Evolutionary conservation across 2,329 filamentous ascomycete species (phyloP), one percentile per base, ranked within the genome.

Genomic region (Colletotrichum orbiculare): DNA sequence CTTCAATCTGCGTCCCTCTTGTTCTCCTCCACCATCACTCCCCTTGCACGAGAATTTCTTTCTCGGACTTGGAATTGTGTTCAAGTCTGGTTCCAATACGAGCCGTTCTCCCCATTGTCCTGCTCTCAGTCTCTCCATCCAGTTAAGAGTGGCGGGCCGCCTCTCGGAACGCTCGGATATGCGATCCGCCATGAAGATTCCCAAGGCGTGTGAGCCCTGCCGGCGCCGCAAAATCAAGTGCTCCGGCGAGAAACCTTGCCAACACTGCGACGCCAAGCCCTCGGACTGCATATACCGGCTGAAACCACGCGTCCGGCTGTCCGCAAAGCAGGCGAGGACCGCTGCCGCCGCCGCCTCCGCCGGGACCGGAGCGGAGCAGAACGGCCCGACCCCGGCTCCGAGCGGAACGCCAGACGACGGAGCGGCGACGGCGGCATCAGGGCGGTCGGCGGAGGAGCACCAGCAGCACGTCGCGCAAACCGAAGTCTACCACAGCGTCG

Each of bases 401-500:
- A 43, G 13, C 41, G 2, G 38, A 46, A 52, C 13, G 17, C 58
- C n/a, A 35, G 47, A 11, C 13, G 58, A 52, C 15, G 62, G 62
- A 25, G 47, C 9, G 8, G 50, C 42, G 39, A 48, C 52, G 25
- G 47, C 9, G 8, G 50, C 42, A 39, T 56, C 52, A 6, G 52
- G 49, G 33, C 57, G 52, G 9, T 61, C 54, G 7, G 61, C 58
- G 7, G 49, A 54, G 10, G 43, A 57, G 12, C 57, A 54, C 33
- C 59, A 75, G 53, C 68, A 74, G 56, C 73, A 79, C 68, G 78
- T 77, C 70, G 75, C 78, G 69, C 75, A 76, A 15, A 64, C 49
- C 4, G 60, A 64, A 33, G 68, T 70, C 59, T 70, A 71, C 45
- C 64, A 69, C 52, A 71, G 70, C 58, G 66, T 71, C 25, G 63